phyloP scores from a whole-genome alignment of 2,329 filamentous ascomycete species.

The Ascochyta lentis region DNA sequence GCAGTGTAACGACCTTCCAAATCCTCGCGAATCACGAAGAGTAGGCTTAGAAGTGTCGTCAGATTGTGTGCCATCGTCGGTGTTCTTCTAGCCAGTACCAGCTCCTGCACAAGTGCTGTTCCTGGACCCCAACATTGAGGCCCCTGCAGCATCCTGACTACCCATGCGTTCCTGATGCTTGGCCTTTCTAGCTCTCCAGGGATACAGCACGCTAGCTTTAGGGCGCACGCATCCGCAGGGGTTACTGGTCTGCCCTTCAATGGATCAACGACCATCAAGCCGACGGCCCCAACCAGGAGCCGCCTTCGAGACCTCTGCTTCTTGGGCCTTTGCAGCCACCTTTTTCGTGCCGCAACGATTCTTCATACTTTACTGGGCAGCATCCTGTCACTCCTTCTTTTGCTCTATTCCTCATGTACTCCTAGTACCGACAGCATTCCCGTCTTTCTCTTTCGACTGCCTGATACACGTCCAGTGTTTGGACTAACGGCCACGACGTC shows the following conservation, averaged over 20 bases:
- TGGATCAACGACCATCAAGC: constrained; percentile 41
- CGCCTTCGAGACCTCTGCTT: constrained; percentile 31
- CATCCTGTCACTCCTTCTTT: constrained; percentile 32
- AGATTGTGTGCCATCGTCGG: constrained; percentile 2
- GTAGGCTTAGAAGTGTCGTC: constrained; percentile 8
- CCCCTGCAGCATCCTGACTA: constrained; percentile 31
- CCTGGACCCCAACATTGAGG: constrained; percentile 32
- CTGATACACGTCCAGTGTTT: constrained; percentile 21
- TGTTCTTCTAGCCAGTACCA: constrained; percentile 30
- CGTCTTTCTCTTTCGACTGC: constrained; percentile 27
- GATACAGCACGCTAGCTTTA: constrained; percentile 26
- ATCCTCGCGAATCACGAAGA: constrained; percentile 16
- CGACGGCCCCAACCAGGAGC: constrained; percentile 40
- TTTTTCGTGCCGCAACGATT: constrained; percentile 36
- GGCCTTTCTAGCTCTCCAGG: constrained; percentile 28
- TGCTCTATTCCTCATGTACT: constrained; percentile 30
- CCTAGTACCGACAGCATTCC: constrained; percentile 31
- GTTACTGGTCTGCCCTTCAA: constrained; percentile 26
- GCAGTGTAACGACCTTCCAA: constrained; percentile 9
- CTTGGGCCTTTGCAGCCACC: constrained; percentile 30
- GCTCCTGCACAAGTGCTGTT: constrained; percentile 26
- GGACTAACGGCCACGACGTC: constrained; percentile 13
- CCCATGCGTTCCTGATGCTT: constrained; percentile 30
- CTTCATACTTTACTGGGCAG: constrained; percentile 36
- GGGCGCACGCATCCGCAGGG: constrained; percentile 36